Conservation (phyloP, 768 basidiomycete species). For the Chalciporus pseudorubinellus region DNA sequence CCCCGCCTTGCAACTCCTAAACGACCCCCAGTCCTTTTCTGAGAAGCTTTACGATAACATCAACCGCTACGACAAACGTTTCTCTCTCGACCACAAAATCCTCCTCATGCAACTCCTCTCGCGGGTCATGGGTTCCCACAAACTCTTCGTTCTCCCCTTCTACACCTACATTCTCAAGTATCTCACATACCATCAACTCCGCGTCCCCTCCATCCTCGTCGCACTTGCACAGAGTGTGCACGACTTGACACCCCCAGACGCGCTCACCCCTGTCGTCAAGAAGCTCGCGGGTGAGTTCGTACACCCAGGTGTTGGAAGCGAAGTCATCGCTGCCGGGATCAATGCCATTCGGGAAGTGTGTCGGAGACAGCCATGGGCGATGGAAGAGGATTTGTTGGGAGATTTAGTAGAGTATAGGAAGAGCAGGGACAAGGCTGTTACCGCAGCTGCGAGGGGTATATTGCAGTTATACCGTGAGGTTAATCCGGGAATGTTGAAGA, state of each 20-base stretch:
- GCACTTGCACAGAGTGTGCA: conserved; percentile 93
- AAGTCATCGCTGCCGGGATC: conserved; percentile 95
- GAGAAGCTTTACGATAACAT: conserved; percentile 90
- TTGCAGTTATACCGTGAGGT: conserved; percentile 93
- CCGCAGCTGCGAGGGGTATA: conserved; percentile 83
- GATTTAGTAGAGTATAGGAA: conserved; percentile 95
- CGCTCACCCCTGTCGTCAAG: conserved; percentile 79
- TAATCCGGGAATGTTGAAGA: conserved; percentile 89
- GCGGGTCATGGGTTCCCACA: conserved; percentile 90
- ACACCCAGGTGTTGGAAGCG: conserved; percentile 93
- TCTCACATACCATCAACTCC: conserved; percentile 87
- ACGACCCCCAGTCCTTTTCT: conserved; percentile 93
- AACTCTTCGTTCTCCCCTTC: conserved; percentile 89
- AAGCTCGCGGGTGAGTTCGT: conserved; percentile 97
- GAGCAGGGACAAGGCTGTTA: conserved; percentile 91
- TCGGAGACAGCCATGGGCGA: conserved; percentile 90
- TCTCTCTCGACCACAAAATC: conserved; percentile 95
- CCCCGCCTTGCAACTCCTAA: conserved; percentile 85
- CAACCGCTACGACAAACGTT: conserved; percentile 87
- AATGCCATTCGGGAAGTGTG: conserved; percentile 97
- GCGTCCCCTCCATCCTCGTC: conserved; percentile 90
- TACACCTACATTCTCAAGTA: conserved; percentile 97
- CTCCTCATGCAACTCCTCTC: conserved; percentile 95
- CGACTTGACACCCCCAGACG: conserved; percentile 93
- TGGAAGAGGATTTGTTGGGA: conserved; percentile 90